Base-by-base conservation (phyloP, 1,139 yeast genomes). In the Sugiyamaella japonica region DNA sequence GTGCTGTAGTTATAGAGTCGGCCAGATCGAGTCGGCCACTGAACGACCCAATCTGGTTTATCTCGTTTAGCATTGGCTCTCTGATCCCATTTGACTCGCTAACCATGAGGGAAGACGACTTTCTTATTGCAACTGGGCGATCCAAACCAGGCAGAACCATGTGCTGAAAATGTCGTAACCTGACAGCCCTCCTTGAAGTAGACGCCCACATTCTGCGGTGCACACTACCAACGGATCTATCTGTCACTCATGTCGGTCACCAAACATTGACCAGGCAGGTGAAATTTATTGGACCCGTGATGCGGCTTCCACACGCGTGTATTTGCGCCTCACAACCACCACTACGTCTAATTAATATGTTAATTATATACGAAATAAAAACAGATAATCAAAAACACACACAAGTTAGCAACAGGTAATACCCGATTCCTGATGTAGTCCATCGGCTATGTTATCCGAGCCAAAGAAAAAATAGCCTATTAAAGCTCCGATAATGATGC, bases 401-500 rank as follows among this genome's bases (percentile, higher is more conserved):
- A n/a, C n/a, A n/a, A n/a, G 4, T 40, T 49, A 59, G 44, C 62
- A 59, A 38, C 62, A 59, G 47, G 52, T 41, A 13, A 54, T 43
- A n/a, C 60, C 60, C 17, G 55, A 50, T 17, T 58, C 62, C 15
- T 53, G 56, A 25, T 47, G 34, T 5, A 50, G 50, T 12, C 61
- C 57, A 32, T 52, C 58, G 17, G 52, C 36, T 12, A 65, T 50
- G 16, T 59, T 60, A 50, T 68, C 70, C 40, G 67, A 59, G 37
- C 68, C 68, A 52, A 70, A 61, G 49, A 68, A 52, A 17, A 82
- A 65, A 66, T 79, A 79, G 1, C 89, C 89, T 53, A 84, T 65
- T 38, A 82, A 68, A 2, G 85, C 86, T 6, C 89, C 89, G 43
- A 84, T 67, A 50, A 84, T 75, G 68, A 86, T 82, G 17, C 83